A percentile compares a stretch with the other conserved stretches of the same genome.
These are phyloP conservation scores for Ogataea angusta DNA, from an alignment of 805 yeast genomes.

Conservation along the genomic window DNA sequence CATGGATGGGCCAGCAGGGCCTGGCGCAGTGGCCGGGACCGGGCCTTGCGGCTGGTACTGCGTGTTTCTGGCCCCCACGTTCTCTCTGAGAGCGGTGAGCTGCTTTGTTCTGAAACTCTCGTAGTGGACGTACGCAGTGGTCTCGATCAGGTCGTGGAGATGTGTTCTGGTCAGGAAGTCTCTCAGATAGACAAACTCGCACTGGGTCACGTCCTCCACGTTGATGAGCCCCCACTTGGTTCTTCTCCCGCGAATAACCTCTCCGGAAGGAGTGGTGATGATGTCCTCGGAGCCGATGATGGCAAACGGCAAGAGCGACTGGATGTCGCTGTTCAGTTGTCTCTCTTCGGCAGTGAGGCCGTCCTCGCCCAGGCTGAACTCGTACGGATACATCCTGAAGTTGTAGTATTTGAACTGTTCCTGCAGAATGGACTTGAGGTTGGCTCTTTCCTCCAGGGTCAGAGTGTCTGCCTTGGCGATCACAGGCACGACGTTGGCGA, in stretches of 20 bases:
- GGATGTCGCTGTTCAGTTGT: conserved; percentile 70
- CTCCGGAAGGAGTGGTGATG: conserved; percentile 67
- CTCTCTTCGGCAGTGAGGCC: conserved; percentile 62
- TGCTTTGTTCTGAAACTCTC: conserved; percentile 93
- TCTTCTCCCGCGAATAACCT: conserved; percentile 81
- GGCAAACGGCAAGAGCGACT: conserved; percentile 86
- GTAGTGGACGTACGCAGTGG: conserved; percentile 83
- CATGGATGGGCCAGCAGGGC: conserved; percentile 4
- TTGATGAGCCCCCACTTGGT: conserved; percentile 93
- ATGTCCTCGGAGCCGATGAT: conserved; percentile 86
- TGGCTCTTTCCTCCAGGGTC: conserved; percentile 78
- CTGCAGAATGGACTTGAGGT: conserved; percentile 74
- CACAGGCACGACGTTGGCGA: conserved; percentile 90
- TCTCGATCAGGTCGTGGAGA: conserved; percentile 91
- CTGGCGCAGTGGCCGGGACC: conserved; percentile 3
- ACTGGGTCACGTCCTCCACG: conserved; percentile 91
- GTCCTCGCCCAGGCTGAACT: conserved; percentile 34
- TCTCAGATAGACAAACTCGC: conserved; percentile 92
- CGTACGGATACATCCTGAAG: conserved; percentile 82
- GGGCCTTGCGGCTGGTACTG: conserved; percentile 25
- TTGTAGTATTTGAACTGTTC: conserved; percentile 70
- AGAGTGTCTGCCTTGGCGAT: conserved; percentile 92
- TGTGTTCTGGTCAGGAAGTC: conserved; percentile 95
- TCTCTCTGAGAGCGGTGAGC: conserved; percentile 89
- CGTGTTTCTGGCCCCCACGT: conserved; percentile 49